Base-by-base conservation (phyloP, 805 yeast genomes). In the Zygotorulaspora florentina region DNA sequence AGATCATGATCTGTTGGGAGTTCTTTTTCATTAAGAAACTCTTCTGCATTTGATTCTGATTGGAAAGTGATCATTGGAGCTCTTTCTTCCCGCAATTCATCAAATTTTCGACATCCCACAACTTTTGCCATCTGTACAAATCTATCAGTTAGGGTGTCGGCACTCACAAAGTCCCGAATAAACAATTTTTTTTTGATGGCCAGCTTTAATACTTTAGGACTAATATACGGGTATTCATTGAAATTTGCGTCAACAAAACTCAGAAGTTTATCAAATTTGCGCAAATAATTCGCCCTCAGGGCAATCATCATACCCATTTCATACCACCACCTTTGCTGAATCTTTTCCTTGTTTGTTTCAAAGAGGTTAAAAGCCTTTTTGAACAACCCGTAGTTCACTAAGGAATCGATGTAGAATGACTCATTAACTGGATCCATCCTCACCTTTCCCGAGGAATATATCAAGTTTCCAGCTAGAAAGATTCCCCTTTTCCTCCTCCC, bases 371-470 rank as follows among this genome's bases (percentile, higher is more conserved):
- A 57, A 0, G 80, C 81, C 30, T 64, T 61, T 8, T 59, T 50
- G 43, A 55, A 59, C 3, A 68, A 51, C 1, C 64, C 62, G 50
- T 59, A 64, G 6, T 60, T 56, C 15, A 72, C 56, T 35, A 78
- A 60, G 0, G 79, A 53, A 44, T 73, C 75, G 16, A 78, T 73
- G 52, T 71, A 77, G 33, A 74, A 68, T 2, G 73, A 69, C 55
- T 77, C 82, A 53, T 75, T 76, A 15, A 76, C 65, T 1, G 75
- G 74, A 56, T 78, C 82, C 48, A 76, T 67, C 41, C 75, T 64
- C 25, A 71, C 67, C n/a, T 66, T 72, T 3, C 68, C 66, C 3
- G 66, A 48, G 1, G 62, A 45, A 46, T 77, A 77, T 18, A 78
- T 55, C 49, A 77, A 48, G 29, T 66, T 67, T 2, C 79, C 81